Evolutionary conservation across 495 filamentous ascomycete genomes (phyloP), one percentile per base, ranked within the genome.

Genomic region (Penicillium roqueforti): DNA sequence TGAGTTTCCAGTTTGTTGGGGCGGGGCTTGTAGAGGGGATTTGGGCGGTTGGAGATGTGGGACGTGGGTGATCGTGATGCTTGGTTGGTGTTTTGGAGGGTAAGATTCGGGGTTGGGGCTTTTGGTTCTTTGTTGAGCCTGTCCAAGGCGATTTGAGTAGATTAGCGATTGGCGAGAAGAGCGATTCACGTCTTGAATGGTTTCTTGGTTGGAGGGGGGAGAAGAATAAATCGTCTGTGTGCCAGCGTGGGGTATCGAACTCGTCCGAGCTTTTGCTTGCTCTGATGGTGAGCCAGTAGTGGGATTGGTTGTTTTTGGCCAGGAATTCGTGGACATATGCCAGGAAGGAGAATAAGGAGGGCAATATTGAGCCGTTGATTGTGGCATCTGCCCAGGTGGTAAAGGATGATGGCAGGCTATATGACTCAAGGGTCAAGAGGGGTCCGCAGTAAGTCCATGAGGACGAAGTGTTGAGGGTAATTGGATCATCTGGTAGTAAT

Each of bases 391-490:
- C 47, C 62, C 62, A 65, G 23, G 56, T 62, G n/a, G 55, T 44
- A 32, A 65, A 65, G n/a, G 62, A 65, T 28, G 56, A 53, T 13
- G 62, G 62, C 0, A 65, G 52, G 11, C 6, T 47, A 5, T 40
- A 18, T 14, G 51, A 19, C 8, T 65, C 50, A 14, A 65, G 59
- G 3, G 42, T 40, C n/a, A 65, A 38, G 10, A 65, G 51, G 11
- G 62, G 62, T 10, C 62, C 62, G 25, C 62, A 65, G 40, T 65
- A 65, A 14, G 62, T 65, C 62, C 62, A 65, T 28, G 59, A 62
- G 6, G 62, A 62, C 3, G 59, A 42, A 11, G 26, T 47, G 7
- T 62, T 65, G 14, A 65, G 42, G 3, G 59, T 62, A 13, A 62
- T 40, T 5, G 52, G 16, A 19, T 51, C 18, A 8, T 47, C 40